These are phyloP conservation scores for Diaporthe destruens DNA, from an alignment of 2,329 filamentous ascomycete species.

Conservation along the genomic window DNA sequence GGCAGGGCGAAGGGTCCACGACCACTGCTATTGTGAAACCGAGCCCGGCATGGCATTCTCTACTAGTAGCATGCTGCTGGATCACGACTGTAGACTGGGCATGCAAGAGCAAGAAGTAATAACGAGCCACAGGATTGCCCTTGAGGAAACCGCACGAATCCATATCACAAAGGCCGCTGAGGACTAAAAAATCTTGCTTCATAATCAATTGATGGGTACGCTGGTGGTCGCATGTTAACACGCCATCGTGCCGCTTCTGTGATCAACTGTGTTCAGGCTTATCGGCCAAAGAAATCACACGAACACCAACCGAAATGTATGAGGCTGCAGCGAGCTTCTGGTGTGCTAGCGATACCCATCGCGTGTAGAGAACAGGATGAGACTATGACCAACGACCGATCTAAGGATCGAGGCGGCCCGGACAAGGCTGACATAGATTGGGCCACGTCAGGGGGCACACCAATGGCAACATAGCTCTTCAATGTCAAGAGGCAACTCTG, in stretches of 20 bases:
- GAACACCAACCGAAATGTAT: background rate
- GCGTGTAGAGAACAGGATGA: background rate
- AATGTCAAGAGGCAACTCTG: slow-evolving; percentile 4
- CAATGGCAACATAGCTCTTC: background rate
- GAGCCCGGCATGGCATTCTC: background rate
- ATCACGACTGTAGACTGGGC: background rate
- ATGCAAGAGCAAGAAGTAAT: background rate
- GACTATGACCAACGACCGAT: background rate
- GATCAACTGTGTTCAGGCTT: too few relatives aligned
- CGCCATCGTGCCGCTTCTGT: too few relatives aligned
- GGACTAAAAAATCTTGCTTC: background rate
- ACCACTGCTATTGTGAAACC: slow-evolving; percentile 10
- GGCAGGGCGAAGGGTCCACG: background rate
- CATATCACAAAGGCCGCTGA: background rate
- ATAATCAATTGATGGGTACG: too few relatives aligned
- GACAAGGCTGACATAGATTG: slow-evolving; percentile 26
- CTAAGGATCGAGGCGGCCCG: background rate
- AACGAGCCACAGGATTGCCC: background rate
- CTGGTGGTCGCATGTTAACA: background rate
- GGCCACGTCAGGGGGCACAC: background rate
- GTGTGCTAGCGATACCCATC: background rate
- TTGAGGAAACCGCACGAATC: background rate
- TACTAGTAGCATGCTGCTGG: background rate
- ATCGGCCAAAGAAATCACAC: background rate
- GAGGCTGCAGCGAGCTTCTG: background rate